Evolutionary conservation across 2,329 filamentous ascomycete species (phyloP), one percentile per base, ranked within the genome.

Genomic region (Arthrobotrys megalospora): DNA sequence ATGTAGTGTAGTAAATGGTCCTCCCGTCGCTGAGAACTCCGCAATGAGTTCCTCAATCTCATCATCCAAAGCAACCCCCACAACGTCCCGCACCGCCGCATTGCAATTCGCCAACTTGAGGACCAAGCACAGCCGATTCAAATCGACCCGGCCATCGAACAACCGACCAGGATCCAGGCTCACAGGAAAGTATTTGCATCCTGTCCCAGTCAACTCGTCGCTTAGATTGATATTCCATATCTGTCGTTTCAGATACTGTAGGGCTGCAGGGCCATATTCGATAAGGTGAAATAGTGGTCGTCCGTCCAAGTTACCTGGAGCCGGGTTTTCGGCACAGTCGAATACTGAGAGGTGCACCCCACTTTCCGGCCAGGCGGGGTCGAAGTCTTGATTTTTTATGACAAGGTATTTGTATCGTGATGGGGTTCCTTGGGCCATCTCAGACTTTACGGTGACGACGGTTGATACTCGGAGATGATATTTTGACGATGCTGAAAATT

Each of bases 221-320:
- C 43, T 52, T 47, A 55, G 38, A 12, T 69, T 69, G 28, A 69
- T 47, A n/a, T 69, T 62, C 16, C 58, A 32, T 36, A 75, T 47
- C 16, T 62, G 41, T 43, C 47, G 47, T 32, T 75, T 64, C 7
- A 52, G 34, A 43, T 50, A 66, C 12, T 28, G 24, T 28, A 75
- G 52, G 16, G 70, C 55, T 28, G 48, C 32, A 19, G 19, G 16
- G 10, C 50, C 45, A 28, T 48, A 75, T 8, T 67, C 36, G 38
- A 55, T 64, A 14, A 75, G 48, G 14, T 72, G 32, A n/a, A 43
- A 43, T 6, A 72, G 47, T 19, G 55, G 58, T 1, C 21, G 45
- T 24, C 16, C 24, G 21, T 36, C 16, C 3, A 45, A 34, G 21
- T 14, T 34, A 0, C 28, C n/a, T 3, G 55, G 55, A 3, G 38